Conservation (phyloP, 225 moss, liverwort and hornwort genomes). For the Neckera pumila region DNA sequence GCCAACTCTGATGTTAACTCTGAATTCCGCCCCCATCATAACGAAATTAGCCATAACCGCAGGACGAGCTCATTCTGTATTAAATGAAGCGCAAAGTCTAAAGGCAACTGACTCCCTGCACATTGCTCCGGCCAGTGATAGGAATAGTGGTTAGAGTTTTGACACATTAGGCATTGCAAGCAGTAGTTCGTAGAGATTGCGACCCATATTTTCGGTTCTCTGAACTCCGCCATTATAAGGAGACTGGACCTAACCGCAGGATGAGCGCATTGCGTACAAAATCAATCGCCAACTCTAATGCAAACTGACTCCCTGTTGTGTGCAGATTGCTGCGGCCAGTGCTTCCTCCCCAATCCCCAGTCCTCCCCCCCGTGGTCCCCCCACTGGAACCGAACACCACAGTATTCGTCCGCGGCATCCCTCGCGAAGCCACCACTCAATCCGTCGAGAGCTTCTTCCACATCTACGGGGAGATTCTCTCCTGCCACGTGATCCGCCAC, state of each 20-base stretch:
- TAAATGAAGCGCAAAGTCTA: background rate
- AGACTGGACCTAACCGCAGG: too few relatives aligned
- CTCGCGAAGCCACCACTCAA: conserved; percentile 39
- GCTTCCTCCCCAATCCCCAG: background rate
- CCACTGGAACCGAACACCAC: conserved; percentile 15
- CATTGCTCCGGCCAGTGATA: background rate
- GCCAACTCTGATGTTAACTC: too few relatives aligned
- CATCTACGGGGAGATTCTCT: conserved; percentile 8
- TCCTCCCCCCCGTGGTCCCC: background rate
- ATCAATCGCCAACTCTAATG: too few relatives aligned
- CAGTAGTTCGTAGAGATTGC: too few relatives aligned
- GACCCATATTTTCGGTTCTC: background rate
- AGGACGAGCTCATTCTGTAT: too few relatives aligned
- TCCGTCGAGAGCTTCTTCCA: conserved; percentile 22
- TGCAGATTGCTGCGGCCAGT: conserved; percentile 17
- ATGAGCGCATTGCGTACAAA: background rate
- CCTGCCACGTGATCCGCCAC: conserved; percentile 48
- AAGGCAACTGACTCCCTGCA: background rate
- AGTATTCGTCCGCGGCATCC: conserved; percentile 39
- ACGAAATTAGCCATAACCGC: too few relatives aligned
- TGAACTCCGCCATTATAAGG: background rate
- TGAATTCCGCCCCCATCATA: background rate
- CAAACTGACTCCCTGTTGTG: background rate
- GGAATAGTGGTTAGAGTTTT: too few relatives aligned
- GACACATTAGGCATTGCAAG: too few relatives aligned